Conservation (phyloP, 139 green algal species). For the Coelastrella sp. region DNA sequence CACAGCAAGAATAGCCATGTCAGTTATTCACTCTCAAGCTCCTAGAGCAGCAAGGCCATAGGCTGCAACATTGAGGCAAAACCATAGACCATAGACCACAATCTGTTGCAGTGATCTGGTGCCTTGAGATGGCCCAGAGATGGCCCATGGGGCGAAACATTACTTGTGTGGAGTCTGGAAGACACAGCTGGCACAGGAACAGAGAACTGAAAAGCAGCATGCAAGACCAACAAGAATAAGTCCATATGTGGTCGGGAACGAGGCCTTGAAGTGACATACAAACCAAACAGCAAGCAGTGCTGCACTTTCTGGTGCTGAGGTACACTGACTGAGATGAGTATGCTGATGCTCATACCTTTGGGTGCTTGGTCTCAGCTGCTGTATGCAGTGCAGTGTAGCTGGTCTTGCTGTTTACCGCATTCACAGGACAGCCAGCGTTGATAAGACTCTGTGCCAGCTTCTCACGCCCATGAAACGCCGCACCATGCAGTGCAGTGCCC, state of each 20-base stretch:
- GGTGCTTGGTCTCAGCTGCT: constrained; percentile 43
- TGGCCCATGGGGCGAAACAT: too few relatives aligned
- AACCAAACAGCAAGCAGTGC: not conserved
- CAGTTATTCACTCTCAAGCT: not conserved
- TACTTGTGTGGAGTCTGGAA: too few relatives aligned
- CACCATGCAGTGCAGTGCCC: constrained; percentile 36
- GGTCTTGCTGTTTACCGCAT: constrained; percentile 45
- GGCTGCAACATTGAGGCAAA: too few relatives aligned
- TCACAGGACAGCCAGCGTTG: constrained; percentile 31
- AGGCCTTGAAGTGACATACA: too few relatives aligned
- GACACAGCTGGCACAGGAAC: too few relatives aligned
- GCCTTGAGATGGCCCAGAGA: too few relatives aligned
- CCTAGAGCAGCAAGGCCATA: not conserved
- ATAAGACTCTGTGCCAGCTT: constrained; percentile 15
- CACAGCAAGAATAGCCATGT: not conserved
- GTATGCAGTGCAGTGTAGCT: constrained; percentile 49
- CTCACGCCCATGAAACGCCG: constrained; percentile 35
- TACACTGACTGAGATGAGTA: not conserved
- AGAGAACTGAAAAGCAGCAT: too few relatives aligned
- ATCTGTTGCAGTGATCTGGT: too few relatives aligned
- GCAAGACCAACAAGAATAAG: too few relatives aligned
- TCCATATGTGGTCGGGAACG: too few relatives aligned
- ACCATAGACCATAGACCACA: too few relatives aligned
- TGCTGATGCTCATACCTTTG: not conserved
- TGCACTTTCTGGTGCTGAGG: not conserved